Evolutionary conservation across 2,329 filamentous ascomycete genomes (phyloP).

Genomic region (Fusarium oxysporum): DNA sequence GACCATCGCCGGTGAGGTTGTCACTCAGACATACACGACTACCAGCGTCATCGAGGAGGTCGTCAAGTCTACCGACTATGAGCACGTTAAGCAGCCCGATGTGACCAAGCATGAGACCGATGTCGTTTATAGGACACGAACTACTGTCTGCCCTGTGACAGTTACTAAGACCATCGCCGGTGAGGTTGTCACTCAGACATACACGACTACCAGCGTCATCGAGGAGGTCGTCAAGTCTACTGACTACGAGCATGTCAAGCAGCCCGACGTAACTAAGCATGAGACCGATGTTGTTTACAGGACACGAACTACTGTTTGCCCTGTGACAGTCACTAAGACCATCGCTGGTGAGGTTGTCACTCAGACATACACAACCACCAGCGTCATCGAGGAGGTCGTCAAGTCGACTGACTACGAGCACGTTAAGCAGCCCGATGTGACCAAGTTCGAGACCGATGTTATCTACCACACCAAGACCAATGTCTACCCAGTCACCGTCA

Average conservation of each 20-base stretch:
- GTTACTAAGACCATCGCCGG: slow-evolving; percentile 52
- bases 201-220: slow-evolving; percentile 48
- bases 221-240: slow-evolving; percentile 49
- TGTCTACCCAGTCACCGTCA: slow-evolving; percentile 56
- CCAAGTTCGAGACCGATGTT: slow-evolving; percentile 48
- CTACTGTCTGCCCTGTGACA: slow-evolving; percentile 51
- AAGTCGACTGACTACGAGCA: slow-evolving; percentile 33
- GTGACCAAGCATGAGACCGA: slow-evolving; percentile 46
- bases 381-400: slow-evolving; percentile 37
- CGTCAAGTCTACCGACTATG: no score
- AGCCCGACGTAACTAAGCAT: slow-evolving; percentile 52
- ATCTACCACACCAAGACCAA: slow-evolving; percentile 56
- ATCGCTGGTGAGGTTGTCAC: slow-evolving; percentile 55
- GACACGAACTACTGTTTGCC: slow-evolving; percentile 18
- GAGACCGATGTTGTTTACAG: no score
- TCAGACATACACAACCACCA: slow-evolving; percentile 43
- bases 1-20: no score
- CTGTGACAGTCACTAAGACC: slow-evolving; percentile 54
- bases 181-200: slow-evolving; percentile 55
- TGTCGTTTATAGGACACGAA: slow-evolving; percentile 56
- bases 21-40: no score
- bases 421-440: slow-evolving; percentile 49
- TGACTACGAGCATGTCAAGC: slow-evolving; percentile 51
- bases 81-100: no score
- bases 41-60: no score